Base-by-base conservation (phyloP, 2,329 filamentous ascomycete genomes). In the Daldinia sp. region DNA sequence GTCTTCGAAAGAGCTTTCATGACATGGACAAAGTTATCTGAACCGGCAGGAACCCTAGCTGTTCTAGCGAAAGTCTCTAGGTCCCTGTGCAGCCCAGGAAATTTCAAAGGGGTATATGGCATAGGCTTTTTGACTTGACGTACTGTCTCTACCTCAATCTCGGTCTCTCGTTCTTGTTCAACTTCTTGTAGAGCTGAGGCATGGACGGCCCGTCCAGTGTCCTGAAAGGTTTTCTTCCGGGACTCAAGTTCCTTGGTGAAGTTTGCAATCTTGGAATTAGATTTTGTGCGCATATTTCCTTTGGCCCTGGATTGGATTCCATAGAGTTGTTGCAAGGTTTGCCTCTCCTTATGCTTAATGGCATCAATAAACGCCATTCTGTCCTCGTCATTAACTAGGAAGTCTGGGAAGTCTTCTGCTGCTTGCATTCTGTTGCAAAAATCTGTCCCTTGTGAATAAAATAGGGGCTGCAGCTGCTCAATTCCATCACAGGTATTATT, bases 401-500 rank as follows among this genome's bases (percentile, higher is more conserved):
- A 85, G 0, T 83, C 70, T 0, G 81, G 77, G 63, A 87, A 78
- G 0, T 83, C 78, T 6, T 81, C 67, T 0, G 79, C 75, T 0
- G 87, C 86, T 55, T 90, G 81, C 4, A 79, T 82, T 2, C 88
- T 84, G 0, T 83, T 82, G 67, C 88, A 88, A 67, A 87, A 92
- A 66, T 91, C 87, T 1, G 79, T 78, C 0, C 89, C 88, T 73
- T 92, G 89, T 0, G 88, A 81, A 7, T 84, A 82, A 70, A 89
- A 89, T 0, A 92, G 78, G 0, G 86, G 82, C 55, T 87, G 85
- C 0, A 91, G 75, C 30, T 89, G 84, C 67, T 90, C 87, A 18
- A 88, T 90, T 0, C 79, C 82, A n/a, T 80, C 76, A 66, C 89
- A 92, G 0, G 88, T 90, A 61, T 91, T 87, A 44, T 89, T 82